Conservation (phyloP, 257 asterid species). For the Solanum rostratum region DNA sequence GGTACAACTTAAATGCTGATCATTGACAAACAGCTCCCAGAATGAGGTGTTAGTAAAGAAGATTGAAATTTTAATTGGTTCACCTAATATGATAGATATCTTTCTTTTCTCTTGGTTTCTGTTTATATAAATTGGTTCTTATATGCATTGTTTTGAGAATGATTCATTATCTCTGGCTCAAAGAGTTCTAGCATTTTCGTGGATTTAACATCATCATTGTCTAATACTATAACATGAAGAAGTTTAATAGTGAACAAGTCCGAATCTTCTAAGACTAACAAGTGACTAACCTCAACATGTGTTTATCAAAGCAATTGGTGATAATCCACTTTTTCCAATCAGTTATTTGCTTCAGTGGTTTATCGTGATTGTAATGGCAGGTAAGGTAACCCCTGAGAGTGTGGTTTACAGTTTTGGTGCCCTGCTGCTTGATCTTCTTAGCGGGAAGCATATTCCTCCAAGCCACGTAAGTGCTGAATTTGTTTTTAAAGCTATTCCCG, state of each 20-base stretch:
- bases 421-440: conserved; percentile 40
- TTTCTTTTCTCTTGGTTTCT: background rate
- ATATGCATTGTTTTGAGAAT: background rate
- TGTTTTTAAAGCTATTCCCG: background rate
- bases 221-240: background rate
- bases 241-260: background rate
- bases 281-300: background rate
- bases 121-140: background rate
- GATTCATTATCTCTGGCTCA: background rate
- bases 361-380: conserved; percentile 14
- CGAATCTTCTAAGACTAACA: background rate
- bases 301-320: background rate
- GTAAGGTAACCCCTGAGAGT: conserved; percentile 33
- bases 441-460: conserved; percentile 45
- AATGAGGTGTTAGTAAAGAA: background rate
- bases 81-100: background rate
- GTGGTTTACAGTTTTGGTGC: conserved; percentile 45
- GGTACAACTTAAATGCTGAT: background rate
- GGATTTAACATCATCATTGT: background rate
- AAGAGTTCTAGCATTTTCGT: background rate
- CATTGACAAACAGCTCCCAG: background rate
- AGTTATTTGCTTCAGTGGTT: background rate
- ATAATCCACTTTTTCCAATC: background rate
- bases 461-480: conserved; percentile 24
- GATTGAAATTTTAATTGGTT: background rate